Base-by-base conservation (phyloP, 306 rosid genomes). In the Cajanus cajan region DNA sequence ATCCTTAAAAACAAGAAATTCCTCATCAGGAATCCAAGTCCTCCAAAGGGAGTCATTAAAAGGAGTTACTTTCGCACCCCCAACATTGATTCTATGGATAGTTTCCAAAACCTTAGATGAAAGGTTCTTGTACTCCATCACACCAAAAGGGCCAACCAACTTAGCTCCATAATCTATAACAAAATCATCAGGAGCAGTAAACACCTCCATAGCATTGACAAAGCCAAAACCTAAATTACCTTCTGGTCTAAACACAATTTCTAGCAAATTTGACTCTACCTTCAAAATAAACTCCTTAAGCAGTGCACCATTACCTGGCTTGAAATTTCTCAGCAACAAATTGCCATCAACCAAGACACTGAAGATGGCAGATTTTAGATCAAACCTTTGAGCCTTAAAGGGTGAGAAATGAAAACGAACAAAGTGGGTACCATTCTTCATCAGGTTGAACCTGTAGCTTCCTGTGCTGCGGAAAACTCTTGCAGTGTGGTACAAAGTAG, bases 11-110 rank as follows among this genome's bases (percentile, higher is more conserved):
- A 80, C 87, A 68, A 94, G 86, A 73, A 80, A 94, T 45, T 78
- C 87, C 40, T 78, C 90, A 83, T 94, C 98, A 73, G 97, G 98
- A 52, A 86, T 67, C 98, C 98, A 94, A 72, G 85, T 86, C 80
- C 98, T 90, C 98, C 97, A 91, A 82, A 94, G 81, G 81, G 90
- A 91, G 57, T 94, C 98, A 74, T 94, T 94, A 76, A 90, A 88
- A 59, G 98, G 94, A 6, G 96, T 94, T 73, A 94, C 40, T 65
- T 80, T 82, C 15, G 77, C 47, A 34, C 98, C 98, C 74, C 98
- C 98, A 73, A 94, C 96, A 77, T 94, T 94, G 71, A 94, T 81
- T 87, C 98, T 90, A 79, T 86, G 83, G 47, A 90, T 58, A 77
- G 97, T 90, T 88, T 94, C 98, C 39, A 94, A 81, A 84, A 94